These are phyloP conservation scores for Dioscorea cayenensis DNA, from an alignment of 116 monocot species.

Conservation along the genomic window DNA sequence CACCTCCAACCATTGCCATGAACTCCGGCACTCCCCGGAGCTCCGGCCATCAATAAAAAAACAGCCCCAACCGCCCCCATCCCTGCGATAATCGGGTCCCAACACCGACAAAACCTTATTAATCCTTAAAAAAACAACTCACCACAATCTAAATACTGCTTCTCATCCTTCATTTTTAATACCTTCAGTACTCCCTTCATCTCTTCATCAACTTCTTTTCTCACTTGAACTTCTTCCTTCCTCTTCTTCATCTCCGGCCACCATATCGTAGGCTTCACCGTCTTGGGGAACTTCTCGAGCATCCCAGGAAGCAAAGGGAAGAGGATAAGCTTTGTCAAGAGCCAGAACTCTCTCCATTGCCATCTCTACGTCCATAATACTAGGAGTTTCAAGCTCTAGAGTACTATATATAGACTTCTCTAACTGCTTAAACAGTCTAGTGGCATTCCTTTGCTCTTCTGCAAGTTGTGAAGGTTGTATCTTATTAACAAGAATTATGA, in stretches of 20 bases:
- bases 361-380: conserved; percentile 24
- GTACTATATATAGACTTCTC: conserved; percentile 36
- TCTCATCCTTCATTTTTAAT: conserved; percentile 44
- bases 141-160: conserved; percentile 32
- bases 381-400: conserved; percentile 11
- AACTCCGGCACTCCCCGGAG: conserved; percentile 19
- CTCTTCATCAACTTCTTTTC: conserved; percentile 26
- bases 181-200: conserved; percentile 27
- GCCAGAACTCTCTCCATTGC: conserved; percentile 57
- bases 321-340: conserved; percentile 70
- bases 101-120: conserved; percentile 45
- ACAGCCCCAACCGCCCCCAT: conserved; percentile 34
- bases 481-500: conserved; percentile 46
- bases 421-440: conserved; percentile 55
- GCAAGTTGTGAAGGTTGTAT: conserved; percentile 85
- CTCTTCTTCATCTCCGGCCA: conserved; percentile 27
- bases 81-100: conserved; percentile 48
- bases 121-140: conserved; percentile 30
- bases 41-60: conserved; percentile 7
- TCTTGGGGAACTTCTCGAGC: conserved; percentile 70
- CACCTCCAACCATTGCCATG: conserved; percentile 39
- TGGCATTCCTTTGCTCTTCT: conserved; percentile 75
- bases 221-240: background rate
- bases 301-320: conserved; percentile 61
- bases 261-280: conserved; percentile 56